A percentile compares a stretch with the other conserved stretches of the same genome.
Evolutionary conservation across 495 filamentous ascomycete genomes (phyloP).

Genomic region (Trichoderma gamsii): DNA sequence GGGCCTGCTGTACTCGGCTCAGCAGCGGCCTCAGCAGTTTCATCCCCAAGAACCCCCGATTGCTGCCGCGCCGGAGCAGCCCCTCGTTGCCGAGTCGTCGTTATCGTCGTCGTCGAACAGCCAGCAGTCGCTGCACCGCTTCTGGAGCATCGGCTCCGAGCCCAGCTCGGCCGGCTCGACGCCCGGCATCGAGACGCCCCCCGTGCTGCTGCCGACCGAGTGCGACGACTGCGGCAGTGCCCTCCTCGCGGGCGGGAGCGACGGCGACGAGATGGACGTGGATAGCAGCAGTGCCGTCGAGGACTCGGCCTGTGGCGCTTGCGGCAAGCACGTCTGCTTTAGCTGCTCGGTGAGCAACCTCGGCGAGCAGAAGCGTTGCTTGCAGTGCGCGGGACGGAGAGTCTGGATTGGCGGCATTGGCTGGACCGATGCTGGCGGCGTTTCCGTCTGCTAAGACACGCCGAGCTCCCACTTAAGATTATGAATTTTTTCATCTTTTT

Average conservation of each 20-base stretch:
- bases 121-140: constrained; percentile 41
- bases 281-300: constrained; percentile 19
- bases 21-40: constrained; percentile 29
- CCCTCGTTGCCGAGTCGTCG: constrained; percentile 16
- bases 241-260: constrained; percentile 21
- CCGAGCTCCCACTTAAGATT: too few relatives aligned
- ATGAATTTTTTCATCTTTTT: not conserved
- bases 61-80: constrained; percentile 13
- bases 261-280: constrained; percentile 27
- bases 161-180: constrained; percentile 17
- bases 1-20: constrained; percentile 40
- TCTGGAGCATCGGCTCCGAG: constrained; percentile 37
- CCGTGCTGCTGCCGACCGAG: constrained; percentile 20
- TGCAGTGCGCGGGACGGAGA: constrained; percentile 36
- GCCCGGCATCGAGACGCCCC: not conserved
- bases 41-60: constrained; percentile 14
- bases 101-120: constrained; percentile 17
- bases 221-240: constrained; percentile 40
- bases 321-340: constrained; percentile 42
- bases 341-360: constrained; percentile 44
- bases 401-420: constrained; percentile 24
- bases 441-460: not conserved
- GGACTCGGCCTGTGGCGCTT: constrained; percentile 31
- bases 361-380: constrained; percentile 37
- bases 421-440: constrained; percentile 16